These are phyloP conservation scores for Fusarium nanum DNA, from an alignment of 2,329 filamentous ascomycete genomes.

Conservation along the genomic window DNA sequence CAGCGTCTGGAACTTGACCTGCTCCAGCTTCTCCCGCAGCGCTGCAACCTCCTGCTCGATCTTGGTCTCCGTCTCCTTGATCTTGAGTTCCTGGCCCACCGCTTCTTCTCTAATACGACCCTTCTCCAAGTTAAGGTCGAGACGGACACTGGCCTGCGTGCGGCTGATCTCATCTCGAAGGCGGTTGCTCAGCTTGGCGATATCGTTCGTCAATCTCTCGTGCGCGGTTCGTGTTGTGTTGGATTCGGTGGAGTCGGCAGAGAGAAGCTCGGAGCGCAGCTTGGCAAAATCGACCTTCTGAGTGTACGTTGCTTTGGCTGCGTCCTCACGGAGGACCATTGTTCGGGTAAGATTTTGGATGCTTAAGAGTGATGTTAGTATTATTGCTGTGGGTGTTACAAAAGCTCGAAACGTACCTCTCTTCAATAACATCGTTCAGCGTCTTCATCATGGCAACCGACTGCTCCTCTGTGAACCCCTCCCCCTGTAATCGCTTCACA, in stretches of 20 bases:
- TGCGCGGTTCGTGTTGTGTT: conserved; percentile 89
- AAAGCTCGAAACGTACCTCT: conserved; percentile 67
- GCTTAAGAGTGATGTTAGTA: conserved; percentile 55
- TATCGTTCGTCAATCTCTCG: conserved; percentile 92
- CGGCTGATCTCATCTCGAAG: conserved; percentile 93
- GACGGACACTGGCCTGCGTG: conserved; percentile 89
- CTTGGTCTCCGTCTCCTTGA: conserved; percentile 98
- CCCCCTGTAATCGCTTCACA: conserved; percentile 86
- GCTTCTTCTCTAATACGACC: conserved; percentile 96
- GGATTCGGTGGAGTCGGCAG: conserved; percentile 90
- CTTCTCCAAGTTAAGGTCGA: conserved; percentile 97
- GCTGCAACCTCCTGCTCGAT: conserved; percentile 98
- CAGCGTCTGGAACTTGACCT: conserved; percentile 96
- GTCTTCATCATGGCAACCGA: conserved; percentile 99
- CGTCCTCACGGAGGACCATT: conserved; percentile 96
- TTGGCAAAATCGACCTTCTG: conserved; percentile 99
- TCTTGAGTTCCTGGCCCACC: conserved; percentile 95
- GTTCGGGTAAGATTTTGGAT: conserved; percentile 97
- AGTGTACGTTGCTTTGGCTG: conserved; percentile 81
- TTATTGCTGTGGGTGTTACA: not conserved
- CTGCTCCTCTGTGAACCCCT: conserved; percentile 96
- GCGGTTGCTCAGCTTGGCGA: conserved; percentile 90
- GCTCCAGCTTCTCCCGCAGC: conserved; percentile 90
- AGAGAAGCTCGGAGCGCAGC: conserved; percentile 91
- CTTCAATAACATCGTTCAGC: conserved; percentile 94